Conservation (phyloP, 805 yeast species). For the Candida corydali region DNA sequence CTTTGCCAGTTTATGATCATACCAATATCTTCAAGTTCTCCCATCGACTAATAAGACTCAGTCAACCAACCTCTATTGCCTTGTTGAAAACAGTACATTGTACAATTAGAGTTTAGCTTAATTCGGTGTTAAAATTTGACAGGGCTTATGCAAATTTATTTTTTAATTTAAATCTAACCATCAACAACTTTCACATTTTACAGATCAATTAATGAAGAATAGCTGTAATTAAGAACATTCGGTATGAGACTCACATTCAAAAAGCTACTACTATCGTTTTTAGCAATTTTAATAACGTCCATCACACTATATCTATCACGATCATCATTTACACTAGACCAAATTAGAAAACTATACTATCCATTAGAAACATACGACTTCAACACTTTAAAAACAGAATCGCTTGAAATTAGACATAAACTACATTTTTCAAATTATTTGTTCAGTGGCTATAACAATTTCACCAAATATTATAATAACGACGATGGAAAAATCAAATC, state of each 20-base stretch:
- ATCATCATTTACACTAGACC: not conserved
- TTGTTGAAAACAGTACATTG: no score
- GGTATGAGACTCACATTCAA: conserved; percentile 2
- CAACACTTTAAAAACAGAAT: conserved; percentile 11
- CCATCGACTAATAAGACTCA: no score
- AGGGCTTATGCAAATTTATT: not conserved
- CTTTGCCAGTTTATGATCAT: no score
- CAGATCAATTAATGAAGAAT: not conserved
- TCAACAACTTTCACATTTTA: not conserved
- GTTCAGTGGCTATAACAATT: conserved; percentile 17
- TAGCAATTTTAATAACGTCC: not conserved
- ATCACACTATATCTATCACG: conserved; percentile 1
- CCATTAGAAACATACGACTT: conserved; percentile 7
- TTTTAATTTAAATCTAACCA: not conserved
- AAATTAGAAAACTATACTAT: conserved; percentile 1
- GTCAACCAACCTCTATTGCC: no score
- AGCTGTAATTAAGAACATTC: not conserved
- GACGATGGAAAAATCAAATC: conserved; percentile 8
- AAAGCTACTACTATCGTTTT: not conserved
- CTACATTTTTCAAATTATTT: conserved; percentile 24
- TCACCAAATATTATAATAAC: conserved; percentile 9
- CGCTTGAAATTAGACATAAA: conserved; percentile 11
- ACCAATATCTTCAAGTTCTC: no score
- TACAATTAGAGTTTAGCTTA: no score
- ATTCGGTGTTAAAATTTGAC: no score